These are phyloP conservation scores for Aristolochia californica DNA, from an alignment of 164 flowering plant species.

Conservation along the genomic window DNA sequence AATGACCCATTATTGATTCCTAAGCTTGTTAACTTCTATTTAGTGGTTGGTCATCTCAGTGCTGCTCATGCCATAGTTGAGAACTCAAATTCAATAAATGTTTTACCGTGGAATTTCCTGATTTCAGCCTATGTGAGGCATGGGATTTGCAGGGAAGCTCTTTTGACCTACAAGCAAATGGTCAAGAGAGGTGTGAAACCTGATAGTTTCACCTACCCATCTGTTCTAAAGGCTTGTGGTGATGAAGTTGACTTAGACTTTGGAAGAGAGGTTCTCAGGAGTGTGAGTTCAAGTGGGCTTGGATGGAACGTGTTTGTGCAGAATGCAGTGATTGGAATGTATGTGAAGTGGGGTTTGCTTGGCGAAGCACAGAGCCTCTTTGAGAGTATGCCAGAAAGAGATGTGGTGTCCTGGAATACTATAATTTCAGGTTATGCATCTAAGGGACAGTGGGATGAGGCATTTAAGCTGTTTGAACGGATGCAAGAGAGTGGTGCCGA, in stretches of 20 bases:
- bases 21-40: constrained; percentile 38
- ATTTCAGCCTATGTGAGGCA: constrained; percentile 33
- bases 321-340: constrained; percentile 48
- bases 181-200: constrained; percentile 26
- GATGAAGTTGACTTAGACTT: constrained; percentile 24
- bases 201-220: constrained; percentile 47
- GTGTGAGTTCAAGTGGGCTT: constrained; percentile 14
- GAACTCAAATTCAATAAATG: constrained; percentile 16
- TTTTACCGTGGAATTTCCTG: constrained; percentile 48
- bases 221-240: constrained; percentile 59
- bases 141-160: constrained; percentile 23
- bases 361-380: constrained; percentile 29
- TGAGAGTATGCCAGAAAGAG: constrained; percentile 41
- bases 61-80: constrained; percentile 29
- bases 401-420: constrained; percentile 49
- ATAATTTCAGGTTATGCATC: constrained; percentile 44
- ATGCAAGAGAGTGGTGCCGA: constrained; percentile 19
- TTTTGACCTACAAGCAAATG: constrained; percentile 33
- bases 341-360: constrained; percentile 37
- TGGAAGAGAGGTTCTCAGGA: constrained; percentile 36
- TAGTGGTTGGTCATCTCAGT: constrained; percentile 16
- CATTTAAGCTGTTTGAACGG: constrained; percentile 29
- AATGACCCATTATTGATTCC: constrained; percentile 29
- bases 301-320: constrained; percentile 37
- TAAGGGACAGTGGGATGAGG: constrained; percentile 39